These are phyloP conservation scores for Brassica cretica DNA, from an alignment of 345 rosid species.

Conservation along the genomic window DNA sequence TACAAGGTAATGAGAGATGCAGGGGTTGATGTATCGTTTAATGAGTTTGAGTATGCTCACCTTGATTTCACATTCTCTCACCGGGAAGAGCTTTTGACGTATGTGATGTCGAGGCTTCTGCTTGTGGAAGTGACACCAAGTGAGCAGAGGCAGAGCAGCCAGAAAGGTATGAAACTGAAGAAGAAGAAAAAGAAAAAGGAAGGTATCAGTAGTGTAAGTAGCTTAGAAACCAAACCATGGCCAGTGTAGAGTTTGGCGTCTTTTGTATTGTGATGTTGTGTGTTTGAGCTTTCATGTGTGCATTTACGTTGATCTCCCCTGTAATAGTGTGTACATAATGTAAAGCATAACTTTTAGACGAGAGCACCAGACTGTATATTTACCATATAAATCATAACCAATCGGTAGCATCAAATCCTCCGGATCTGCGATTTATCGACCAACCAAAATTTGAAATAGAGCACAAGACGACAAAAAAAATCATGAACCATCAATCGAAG, in stretches of 20 bases:
- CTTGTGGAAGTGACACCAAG: conserved; percentile 48
- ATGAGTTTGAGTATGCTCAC: conserved; percentile 85
- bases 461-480: too few species aligned
- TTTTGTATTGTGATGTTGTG: too few species aligned
- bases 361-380: too few species aligned
- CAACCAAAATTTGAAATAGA: too few species aligned
- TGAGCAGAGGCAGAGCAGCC: conserved; percentile 40
- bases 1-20: conserved; percentile 75
- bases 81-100: conserved; percentile 77
- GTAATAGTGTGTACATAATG: too few species aligned
- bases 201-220: conserved; percentile 14
- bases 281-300: too few species aligned
- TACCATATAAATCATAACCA: too few species aligned
- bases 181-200: conserved; percentile 46
- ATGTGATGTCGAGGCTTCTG: conserved; percentile 78
- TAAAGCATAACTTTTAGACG: too few species aligned
- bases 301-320: too few species aligned
- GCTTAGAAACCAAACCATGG: conserved; percentile 22
- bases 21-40: conserved; percentile 67
- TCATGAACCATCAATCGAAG: too few species aligned
- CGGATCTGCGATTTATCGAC: too few species aligned
- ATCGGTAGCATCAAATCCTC: too few species aligned
- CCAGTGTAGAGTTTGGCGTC: conserved; percentile 30
- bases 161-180: conserved; percentile 47
- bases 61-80: conserved; percentile 94